Percentiles rank a stretch among this genome's conserved stretches.
phyloP scores from a whole-genome alignment of 2,329 filamentous ascomycete species.

The Cercospora citrullina region DNA sequence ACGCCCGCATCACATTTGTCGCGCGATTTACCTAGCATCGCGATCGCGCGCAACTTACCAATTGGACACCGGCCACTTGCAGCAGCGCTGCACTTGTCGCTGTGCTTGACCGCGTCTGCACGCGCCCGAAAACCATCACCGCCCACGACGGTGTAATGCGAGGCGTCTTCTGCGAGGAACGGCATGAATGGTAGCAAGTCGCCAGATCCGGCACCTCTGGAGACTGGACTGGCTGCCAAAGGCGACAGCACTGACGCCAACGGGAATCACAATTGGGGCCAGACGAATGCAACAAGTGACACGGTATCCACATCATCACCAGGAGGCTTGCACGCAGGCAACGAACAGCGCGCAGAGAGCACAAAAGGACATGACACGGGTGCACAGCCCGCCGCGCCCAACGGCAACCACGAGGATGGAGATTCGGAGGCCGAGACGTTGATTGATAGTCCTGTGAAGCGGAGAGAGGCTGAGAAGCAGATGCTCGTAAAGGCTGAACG shows the following conservation, averaged over 20 bases:
- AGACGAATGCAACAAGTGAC: not conserved
- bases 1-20: not conserved
- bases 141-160: slow-evolving; percentile 17
- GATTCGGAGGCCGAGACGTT: slow-evolving; percentile 55
- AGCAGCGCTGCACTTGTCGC: not conserved
- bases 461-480: slow-evolving; percentile 41
- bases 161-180: slow-evolving; percentile 13
- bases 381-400: slow-evolving; percentile 10
- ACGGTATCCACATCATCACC: slow-evolving; percentile 7
- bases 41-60: not conserved
- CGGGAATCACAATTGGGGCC: slow-evolving; percentile 14
- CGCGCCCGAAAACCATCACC: slow-evolving; percentile 14
- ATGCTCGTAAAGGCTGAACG: slow-evolving; percentile 27
- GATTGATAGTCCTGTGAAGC: slow-evolving; percentile 47
- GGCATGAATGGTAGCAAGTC: slow-evolving; percentile 37
- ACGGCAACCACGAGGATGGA: slow-evolving; percentile 37
- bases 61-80: not conserved
- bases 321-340: slow-evolving; percentile 21
- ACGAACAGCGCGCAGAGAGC: slow-evolving; percentile 9
- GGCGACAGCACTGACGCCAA: slow-evolving; percentile 4
- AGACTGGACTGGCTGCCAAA: slow-evolving; percentile 17
- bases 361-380: slow-evolving; percentile 12
- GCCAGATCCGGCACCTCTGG: slow-evolving; percentile 27
- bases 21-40: not conserved
- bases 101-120: not conserved